A percentile compares a stretch with the other conserved stretches of the same genome.
phyloP scores from a whole-genome alignment of 768 basidiomycete species.

The Cantharellus cinnabarinus region DNA sequence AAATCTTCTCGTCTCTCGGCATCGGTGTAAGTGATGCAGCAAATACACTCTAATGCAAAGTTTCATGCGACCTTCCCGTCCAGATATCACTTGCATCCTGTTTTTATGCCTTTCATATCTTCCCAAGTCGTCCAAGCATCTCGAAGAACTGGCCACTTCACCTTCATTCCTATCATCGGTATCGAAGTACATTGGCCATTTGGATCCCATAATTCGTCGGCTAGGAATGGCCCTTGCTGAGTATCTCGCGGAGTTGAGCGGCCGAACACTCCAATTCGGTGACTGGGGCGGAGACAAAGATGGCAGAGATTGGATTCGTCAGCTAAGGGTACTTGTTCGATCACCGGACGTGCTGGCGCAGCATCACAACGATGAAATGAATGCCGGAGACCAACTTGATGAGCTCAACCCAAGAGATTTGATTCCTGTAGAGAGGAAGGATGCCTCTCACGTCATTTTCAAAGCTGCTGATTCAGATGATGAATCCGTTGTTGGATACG shows the following conservation, averaged over 20 bases:
- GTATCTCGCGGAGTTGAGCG: conserved; percentile 37
- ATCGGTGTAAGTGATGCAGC: conserved; percentile 38
- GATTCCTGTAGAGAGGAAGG: background rate
- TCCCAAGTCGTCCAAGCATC: conserved; percentile 26
- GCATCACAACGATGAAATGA: conserved; percentile 12
- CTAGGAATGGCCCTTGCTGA: conserved; percentile 92
- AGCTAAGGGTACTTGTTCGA: conserved; percentile 25
- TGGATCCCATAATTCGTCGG: conserved; percentile 52
- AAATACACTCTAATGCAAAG: background rate
- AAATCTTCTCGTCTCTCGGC: conserved; percentile 52
- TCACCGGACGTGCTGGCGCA: conserved; percentile 7
- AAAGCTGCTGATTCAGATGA: conserved; percentile 16
- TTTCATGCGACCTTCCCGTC: too few species aligned
- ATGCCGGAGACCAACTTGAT: conserved; percentile 15
- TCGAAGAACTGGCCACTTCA: conserved; percentile 30
- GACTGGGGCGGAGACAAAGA: conserved; percentile 64
- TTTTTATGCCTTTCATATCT: conserved; percentile 45
- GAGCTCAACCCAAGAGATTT: background rate
- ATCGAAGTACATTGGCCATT: conserved; percentile 55
- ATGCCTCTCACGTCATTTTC: background rate
- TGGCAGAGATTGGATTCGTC: conserved; percentile 42
- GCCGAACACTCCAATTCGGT: conserved; percentile 56
- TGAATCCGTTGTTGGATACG: conserved; percentile 64
- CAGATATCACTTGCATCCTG: conserved; percentile 58
- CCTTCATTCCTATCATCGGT: conserved; percentile 47